Evolutionary conservation across 257 asterid genomes (phyloP).

Genomic region (Ilex asprella): DNA sequence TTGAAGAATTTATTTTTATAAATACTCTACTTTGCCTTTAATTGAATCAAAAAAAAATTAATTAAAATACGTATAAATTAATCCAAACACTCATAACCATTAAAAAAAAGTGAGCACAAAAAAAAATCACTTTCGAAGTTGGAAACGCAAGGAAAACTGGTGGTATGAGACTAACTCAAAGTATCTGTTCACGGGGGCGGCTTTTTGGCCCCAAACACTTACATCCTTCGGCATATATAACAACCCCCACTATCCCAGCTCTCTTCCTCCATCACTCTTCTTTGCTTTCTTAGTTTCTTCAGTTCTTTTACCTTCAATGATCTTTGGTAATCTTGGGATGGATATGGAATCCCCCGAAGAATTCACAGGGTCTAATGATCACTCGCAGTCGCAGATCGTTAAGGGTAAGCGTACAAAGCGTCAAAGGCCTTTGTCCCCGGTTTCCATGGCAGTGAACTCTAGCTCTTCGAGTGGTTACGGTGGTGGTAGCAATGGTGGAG

Average conservation of each 20-base stretch:
- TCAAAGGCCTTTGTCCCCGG: constrained; percentile 33
- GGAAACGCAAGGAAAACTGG: background rate
- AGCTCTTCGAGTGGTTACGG: constrained; percentile 42
- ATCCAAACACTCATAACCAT: too few relatives aligned
- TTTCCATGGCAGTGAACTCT: constrained; percentile 19
- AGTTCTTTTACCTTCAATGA: background rate
- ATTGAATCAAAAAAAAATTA: too few relatives aligned
- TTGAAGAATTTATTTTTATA: too few relatives aligned
- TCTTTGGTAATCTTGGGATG: background rate
- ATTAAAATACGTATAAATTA: too few relatives aligned
- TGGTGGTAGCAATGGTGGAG: constrained; percentile 14
- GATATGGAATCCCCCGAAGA: constrained; percentile 36
- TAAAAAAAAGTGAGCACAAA: background rate
- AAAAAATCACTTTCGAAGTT: background rate
- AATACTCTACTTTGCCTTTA: too few relatives aligned
- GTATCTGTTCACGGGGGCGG: background rate
- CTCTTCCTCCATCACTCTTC: background rate
- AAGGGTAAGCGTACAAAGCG: constrained; percentile 67
- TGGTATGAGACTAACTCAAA: background rate
- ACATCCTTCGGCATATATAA: background rate
- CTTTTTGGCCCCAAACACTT: background rate
- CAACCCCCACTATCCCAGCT: background rate
- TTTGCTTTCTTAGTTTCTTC: background rate
- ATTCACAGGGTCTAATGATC: constrained; percentile 38
- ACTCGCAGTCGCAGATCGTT: constrained; percentile 18